These are phyloP conservation scores for Raphanus raphanistrum DNA, from an alignment of 345 rosid species.

Conservation along the genomic window DNA sequence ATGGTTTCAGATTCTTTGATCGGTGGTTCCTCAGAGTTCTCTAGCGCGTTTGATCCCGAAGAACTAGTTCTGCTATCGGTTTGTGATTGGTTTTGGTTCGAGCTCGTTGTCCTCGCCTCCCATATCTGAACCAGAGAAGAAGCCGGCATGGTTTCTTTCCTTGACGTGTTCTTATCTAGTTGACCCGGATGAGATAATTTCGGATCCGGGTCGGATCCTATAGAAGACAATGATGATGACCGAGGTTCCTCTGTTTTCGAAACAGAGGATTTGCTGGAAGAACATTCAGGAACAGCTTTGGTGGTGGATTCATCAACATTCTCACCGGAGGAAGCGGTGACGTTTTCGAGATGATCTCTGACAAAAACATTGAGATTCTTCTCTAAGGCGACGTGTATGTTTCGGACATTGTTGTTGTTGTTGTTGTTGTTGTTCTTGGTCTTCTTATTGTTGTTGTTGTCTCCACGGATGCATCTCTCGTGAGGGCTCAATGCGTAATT, in stretches of 20 bases:
- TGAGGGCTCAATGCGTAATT: constrained; percentile 57
- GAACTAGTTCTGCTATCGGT: constrained; percentile 35
- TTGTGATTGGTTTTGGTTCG: constrained; percentile 29
- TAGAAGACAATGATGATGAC: constrained; percentile 18
- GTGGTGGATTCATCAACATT: neutral
- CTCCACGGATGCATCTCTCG: constrained; percentile 45
- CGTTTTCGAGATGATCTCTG: constrained; percentile 53
- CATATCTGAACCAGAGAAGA: constrained; percentile 92
- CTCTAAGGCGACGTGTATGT: constrained; percentile 47
- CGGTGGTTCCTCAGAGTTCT: constrained; percentile 6
- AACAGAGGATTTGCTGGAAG: constrained; percentile 21
- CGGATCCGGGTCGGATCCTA: constrained; percentile 14
- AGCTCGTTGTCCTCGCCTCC: constrained; percentile 69
- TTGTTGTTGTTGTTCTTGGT: constrained; percentile 11
- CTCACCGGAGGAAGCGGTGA: constrained; percentile 34
- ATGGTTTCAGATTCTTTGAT: constrained; percentile 14
- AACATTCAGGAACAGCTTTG: constrained; percentile 15
- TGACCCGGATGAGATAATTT: constrained; percentile 12
- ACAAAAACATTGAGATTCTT: constrained; percentile 66
- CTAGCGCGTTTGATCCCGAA: constrained; percentile 23
- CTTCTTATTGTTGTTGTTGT: constrained; percentile 28
- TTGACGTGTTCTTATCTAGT: constrained; percentile 15
- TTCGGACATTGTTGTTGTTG: constrained; percentile 39
- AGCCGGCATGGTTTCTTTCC: constrained; percentile 45
- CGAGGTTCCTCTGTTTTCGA: constrained; percentile 33